phyloP scores from a whole-genome alignment of 1,284 basidiomycete species.

The Ganoderma leucocontextum region DNA sequence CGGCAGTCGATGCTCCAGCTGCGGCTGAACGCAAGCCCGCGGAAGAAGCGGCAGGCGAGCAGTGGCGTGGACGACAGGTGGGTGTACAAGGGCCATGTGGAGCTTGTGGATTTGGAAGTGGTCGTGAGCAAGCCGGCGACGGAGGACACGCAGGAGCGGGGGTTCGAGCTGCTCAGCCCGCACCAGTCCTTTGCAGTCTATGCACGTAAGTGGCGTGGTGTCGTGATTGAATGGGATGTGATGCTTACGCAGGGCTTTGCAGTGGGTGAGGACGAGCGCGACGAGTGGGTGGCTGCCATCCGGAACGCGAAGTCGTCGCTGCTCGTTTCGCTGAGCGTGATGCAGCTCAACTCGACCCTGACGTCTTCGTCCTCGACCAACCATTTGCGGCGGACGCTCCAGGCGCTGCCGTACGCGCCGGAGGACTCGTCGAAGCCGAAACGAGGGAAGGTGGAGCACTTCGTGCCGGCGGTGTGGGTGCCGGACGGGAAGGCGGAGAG shows the following conservation, averaged over 20 bases:
- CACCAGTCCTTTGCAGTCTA: constrained; percentile 81
- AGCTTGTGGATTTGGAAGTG: constrained; percentile 81
- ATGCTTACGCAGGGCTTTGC: constrained; percentile 10
- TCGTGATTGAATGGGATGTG: no score
- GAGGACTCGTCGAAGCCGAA: constrained; percentile 52
- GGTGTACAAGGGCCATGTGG: constrained; percentile 72
- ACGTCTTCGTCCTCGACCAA: constrained; percentile 78
- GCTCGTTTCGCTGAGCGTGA: constrained; percentile 70
- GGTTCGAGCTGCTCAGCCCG: constrained; percentile 78
- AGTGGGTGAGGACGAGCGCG: constrained; percentile 67
- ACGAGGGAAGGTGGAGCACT: constrained; percentile 80
- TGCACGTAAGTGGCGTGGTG: constrained; percentile 56
- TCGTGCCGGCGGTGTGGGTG: constrained; percentile 92
- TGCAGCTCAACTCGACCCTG: constrained; percentile 79
- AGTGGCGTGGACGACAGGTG: constrained; percentile 64
- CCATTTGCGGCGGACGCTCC: constrained; percentile 74
- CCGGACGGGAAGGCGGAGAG: constrained; percentile 83
- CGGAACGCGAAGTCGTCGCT: constrained; percentile 78
- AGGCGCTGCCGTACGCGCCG: constrained; percentile 75
- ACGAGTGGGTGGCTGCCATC: constrained; percentile 76
- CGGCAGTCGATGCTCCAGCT: constrained; percentile 38
- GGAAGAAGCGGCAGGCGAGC: constrained; percentile 50
- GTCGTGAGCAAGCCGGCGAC: constrained; percentile 63
- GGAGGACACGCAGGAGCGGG: constrained; percentile 54
- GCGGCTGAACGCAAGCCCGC: constrained; percentile 40